A percentile compares a stretch with the other conserved stretches of the same genome.
Evolutionary conservation across 2,329 filamentous ascomycete species (phyloP).

Genomic region (Aspergillus transmontanensis): DNA sequence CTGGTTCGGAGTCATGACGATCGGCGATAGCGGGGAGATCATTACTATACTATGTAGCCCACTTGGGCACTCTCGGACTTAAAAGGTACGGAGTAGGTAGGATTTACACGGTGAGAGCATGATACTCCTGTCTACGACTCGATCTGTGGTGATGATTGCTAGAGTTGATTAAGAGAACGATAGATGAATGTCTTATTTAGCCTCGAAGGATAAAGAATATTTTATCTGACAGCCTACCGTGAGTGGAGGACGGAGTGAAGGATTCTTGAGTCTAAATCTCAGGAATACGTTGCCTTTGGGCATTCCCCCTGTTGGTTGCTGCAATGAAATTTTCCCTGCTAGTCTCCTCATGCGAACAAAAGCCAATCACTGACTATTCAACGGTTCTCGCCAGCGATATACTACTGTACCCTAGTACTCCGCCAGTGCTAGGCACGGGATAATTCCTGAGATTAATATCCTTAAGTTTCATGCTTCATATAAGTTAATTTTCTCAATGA

Average conservation of each 20-base stretch:
- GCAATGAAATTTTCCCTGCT: not conserved
- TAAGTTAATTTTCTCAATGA: not conserved
- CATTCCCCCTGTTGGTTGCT: not conserved
- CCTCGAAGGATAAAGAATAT: not conserved
- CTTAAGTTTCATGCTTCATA: not conserved
- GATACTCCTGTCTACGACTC: not conserved
- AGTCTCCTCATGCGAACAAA: not conserved
- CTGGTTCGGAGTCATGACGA: conserved; percentile 11
- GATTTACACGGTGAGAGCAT: not conserved
- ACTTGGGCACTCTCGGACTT: too few species aligned
- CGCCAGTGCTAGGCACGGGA: not conserved
- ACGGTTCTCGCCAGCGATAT: not conserved
- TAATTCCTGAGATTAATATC: not conserved
- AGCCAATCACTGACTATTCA: not conserved
- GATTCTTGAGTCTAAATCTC: not conserved
- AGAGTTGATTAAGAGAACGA: not conserved
- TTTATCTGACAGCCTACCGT: not conserved
- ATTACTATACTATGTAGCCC: not conserved
- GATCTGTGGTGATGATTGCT: not conserved
- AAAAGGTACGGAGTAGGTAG: not conserved
- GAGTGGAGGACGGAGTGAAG: not conserved
- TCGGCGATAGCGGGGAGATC: conserved; percentile 9
- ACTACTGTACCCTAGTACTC: not conserved
- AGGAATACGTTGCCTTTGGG: not conserved
- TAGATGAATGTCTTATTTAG: too few species aligned